Evolutionary conservation across 2,329 filamentous ascomycete species (phyloP), one percentile per base, ranked within the genome.

Genomic region (Pleochaeta shiraiana): DNA sequence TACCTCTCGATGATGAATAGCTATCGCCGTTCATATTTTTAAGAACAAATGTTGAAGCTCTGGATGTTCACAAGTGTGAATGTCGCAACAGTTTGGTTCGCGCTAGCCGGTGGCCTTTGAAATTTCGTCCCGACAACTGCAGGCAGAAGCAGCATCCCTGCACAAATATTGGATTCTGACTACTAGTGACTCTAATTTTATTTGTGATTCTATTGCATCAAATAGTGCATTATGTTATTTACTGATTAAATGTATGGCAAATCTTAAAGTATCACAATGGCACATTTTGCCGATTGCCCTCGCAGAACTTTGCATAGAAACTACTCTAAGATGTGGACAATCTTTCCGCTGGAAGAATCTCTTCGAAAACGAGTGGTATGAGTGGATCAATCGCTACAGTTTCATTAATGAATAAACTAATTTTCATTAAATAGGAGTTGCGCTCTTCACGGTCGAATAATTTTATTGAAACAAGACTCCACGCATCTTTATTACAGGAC

Each of bases 261-360:
- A n/a, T 43, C 21, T 43, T 19, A 43, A 14, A 19, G 21, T 83
- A n/a, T 79, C 85, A 19, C 87, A 89, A 73, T 98, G 93, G 93
- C 83, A 83, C 68, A 95, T 88, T 76, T 77, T 98, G 69, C 90
- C 93, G 28, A 77, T 96, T 47, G 87, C 80, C 66, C 76, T 95
- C 37, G 82, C 85, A 3, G 93, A 98, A 73, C 81, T 98, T 3
- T 96, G 90, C 73, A 90, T 98, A 68, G 90, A 95, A 70, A 98
- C 92, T 0, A 95, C 90, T 0, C 78, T 98, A 37, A 85, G 92
- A 67, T 98, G 93, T 73, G 93, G 93, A 3, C 93, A 98, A 74
- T 95, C 92, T 0, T 98, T 98, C 70, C 85, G 92, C 77, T 98
- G 93, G 93, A 86, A 86, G 67, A 90, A 91, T 72, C 83, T 89